These are phyloP conservation scores for Candida maltosa DNA, from an alignment of 805 yeast genomes.

Conservation along the genomic window DNA sequence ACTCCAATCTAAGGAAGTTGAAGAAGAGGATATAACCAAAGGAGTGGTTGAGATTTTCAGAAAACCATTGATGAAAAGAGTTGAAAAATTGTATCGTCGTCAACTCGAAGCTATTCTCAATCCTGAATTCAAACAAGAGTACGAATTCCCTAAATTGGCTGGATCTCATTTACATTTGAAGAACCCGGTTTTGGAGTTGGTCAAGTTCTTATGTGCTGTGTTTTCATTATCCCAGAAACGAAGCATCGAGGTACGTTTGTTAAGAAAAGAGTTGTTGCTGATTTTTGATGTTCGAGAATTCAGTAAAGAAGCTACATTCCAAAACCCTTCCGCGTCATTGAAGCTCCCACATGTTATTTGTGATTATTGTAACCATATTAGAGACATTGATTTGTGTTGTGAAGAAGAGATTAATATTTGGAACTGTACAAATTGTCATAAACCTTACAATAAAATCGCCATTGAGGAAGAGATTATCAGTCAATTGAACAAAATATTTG, in stretches of 20 bases:
- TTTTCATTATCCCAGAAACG: constrained; percentile 63
- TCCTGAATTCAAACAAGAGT: constrained; percentile 60
- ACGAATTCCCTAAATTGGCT: constrained; percentile 70
- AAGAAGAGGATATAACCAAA: constrained; percentile 27
- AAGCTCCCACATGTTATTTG: constrained; percentile 69
- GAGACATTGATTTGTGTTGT: constrained; percentile 81
- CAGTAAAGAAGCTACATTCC: constrained; percentile 67
- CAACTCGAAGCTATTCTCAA: constrained; percentile 74
- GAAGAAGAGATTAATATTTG: constrained; percentile 53
- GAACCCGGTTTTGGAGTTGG: constrained; percentile 78
- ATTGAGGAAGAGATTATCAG: constrained; percentile 79
- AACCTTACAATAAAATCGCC: constrained; percentile 59
- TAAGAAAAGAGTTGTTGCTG: constrained; percentile 70
- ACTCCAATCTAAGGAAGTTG: constrained; percentile 28
- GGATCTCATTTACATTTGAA: constrained; percentile 61
- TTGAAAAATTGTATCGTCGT: constrained; percentile 59
- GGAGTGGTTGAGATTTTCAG: constrained; percentile 58
- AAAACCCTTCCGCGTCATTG: constrained; percentile 71
- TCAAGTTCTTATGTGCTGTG: constrained; percentile 71
- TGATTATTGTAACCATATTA: constrained; percentile 68
- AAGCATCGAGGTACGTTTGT: constrained; percentile 65
- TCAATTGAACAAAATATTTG: constrained; percentile 52
- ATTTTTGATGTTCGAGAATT: constrained; percentile 83
- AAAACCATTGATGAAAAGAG: constrained; percentile 61
- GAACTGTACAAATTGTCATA: constrained; percentile 66